Percentiles rank a stretch among this genome's conserved stretches.
Evolutionary conservation across 2,329 filamentous ascomycete genomes (phyloP).

Genomic region (Albifimbria verrucaria): DNA sequence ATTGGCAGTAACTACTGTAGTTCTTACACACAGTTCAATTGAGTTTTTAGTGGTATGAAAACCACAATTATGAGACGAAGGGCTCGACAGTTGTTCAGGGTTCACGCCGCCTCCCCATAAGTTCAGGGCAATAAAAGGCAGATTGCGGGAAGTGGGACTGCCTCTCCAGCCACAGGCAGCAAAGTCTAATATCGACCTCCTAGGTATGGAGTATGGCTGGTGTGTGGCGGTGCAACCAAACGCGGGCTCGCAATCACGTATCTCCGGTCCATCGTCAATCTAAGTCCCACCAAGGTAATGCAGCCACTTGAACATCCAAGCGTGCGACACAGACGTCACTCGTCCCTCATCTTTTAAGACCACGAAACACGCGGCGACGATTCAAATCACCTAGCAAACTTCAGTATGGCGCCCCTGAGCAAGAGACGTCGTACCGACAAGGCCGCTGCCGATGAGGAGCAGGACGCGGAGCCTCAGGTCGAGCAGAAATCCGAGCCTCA

Average conservation of each 20-base stretch:
- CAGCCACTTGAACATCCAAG: neutral
- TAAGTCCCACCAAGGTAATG: neutral
- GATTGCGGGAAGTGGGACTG: neutral
- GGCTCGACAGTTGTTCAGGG: too few relatives aligned
- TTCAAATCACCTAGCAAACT: neutral
- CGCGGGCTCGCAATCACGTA: neutral
- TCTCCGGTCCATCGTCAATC: neutral
- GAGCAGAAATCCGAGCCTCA: constrained; percentile 8
- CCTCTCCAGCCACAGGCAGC: too few relatives aligned
- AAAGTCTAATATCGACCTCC: too few relatives aligned
- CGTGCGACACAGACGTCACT: neutral
- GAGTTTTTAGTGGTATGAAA: too few relatives aligned
- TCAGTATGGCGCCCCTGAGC: constrained; percentile 22
- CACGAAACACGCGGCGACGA: neutral
- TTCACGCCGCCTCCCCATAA: neutral
- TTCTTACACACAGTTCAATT: too few relatives aligned
- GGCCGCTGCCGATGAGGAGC: neutral
- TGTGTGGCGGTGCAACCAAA: neutral
- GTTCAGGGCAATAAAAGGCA: neutral
- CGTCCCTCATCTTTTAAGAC: neutral
- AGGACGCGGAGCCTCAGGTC: constrained; percentile 1
- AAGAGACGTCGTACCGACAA: constrained; percentile 22
- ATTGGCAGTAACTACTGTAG: too few relatives aligned
- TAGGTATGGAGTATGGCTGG: too few relatives aligned
- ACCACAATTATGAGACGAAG: too few relatives aligned